Base-by-base conservation (phyloP, 2,329 filamentous ascomycete genomes). In the Colletotrichum neosansevieriae region DNA sequence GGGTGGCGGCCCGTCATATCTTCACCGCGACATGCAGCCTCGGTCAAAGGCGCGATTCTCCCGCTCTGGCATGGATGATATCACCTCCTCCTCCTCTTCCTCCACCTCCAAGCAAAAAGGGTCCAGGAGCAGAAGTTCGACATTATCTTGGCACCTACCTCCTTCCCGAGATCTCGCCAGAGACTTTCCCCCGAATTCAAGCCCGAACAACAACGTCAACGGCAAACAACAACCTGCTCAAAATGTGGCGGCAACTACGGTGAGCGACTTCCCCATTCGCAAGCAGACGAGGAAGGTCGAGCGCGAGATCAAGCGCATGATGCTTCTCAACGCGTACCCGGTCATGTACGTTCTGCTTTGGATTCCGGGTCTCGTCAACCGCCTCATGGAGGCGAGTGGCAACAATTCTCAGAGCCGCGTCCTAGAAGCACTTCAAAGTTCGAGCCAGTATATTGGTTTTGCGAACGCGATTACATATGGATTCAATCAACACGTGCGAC, bases 391-490 rank as follows among this genome's bases (percentile, higher is more conserved):
- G 70, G 74, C 71, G 29, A 72, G 74, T 2, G 77, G 72, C 13
- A 56, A 71, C 6, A n/a, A 29, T 7, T 60, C 59, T 0, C 62
- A 65, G 12, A 69, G 66, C 50, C 70, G 67, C 1, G 72, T 73
- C 70, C 63, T 77, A 38, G 44, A 56, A 21, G 73, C 78, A 12
- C 58, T 79, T 58, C 79, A 81, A 68, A 74, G 75, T 19, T 76
- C 76, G 51, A 80, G 77, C 6, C 78, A 80, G 63, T 81, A 75
- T 45, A 74, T 81, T 11, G 78, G 78, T 1, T 61, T 80, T 11
- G 79, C 78, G 1, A 81, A 80, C 61, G 78, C 79, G 2, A 60
- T 80, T 21, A 79, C 79, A 1, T 81, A 79, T 61, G 77, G 78
- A 12, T 79, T 78, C 68, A 81, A 78, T 57, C 77, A 80, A 71